Evolutionary conservation across 164 flowering plant species (phyloP), one percentile per base, ranked within the genome.

Genomic region (Warburgia ugandensis): DNA sequence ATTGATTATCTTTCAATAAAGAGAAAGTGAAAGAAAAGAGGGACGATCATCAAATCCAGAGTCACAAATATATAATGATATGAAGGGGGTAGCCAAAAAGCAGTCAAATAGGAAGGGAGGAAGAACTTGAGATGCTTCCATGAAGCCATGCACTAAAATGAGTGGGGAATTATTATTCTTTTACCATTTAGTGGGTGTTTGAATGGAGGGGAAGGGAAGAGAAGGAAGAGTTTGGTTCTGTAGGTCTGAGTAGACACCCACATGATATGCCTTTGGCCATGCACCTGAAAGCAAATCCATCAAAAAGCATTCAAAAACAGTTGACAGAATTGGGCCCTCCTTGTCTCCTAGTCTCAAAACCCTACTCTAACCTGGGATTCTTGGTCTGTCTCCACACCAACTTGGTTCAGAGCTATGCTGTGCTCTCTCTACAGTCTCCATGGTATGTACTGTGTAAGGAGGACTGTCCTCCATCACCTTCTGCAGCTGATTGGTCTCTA

Each of bases 91-190:
- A 30, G 41, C 26, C 32, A 29, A 29, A 51, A 50, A 29, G 35
- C 6, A 58, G 50, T 58, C 55, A 58, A 58, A 41, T 17, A n/a
- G 19, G 54, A 26, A 33, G 27, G 29, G 11, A 7, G 26, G 20
- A 17, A 16, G 40, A 37, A 28, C 3, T 36, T 29, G 27, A 14
- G 21, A 46, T 56, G 50, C 22, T 47, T 28, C 30, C 26, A 29
- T 13, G 60, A 41, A 50, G 1, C 42, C 22, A 48, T 50, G 41
- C 48, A 50, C 29, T 23, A 32, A 48, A 67, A 58, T 58, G 60
- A 67, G 66, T 67, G 51, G 60, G 44, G 32, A 48, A 67, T 58
- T 25, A 67, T 67, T 41, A 17, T 47, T 48, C 16, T 36, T 51
- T 54, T 39, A 27, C 49, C 9, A 6, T 25, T 49, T 44, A 19